phyloP scores from a whole-genome alignment of 148 eudicot species.

The Amaranthus cruentus region DNA sequence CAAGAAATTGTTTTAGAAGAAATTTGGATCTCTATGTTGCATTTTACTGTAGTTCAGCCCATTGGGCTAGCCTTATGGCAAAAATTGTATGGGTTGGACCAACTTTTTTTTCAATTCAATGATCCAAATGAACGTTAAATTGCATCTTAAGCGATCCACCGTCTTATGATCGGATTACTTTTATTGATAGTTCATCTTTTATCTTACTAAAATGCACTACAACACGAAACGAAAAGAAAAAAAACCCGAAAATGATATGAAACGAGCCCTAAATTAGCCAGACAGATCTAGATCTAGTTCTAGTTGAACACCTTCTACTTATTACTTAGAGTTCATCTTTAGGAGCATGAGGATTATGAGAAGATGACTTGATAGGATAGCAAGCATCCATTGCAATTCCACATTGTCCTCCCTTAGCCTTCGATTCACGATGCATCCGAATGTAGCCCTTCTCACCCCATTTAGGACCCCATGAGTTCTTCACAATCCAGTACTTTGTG shows the following conservation, averaged over 20 bases:
- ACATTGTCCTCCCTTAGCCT: conserved; percentile 51
- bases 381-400: conserved; percentile 73
- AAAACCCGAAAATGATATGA: background rate
- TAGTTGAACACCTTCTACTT: background rate
- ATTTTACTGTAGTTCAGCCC: background rate
- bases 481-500: conserved; percentile 69
- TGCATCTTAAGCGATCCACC: no score
- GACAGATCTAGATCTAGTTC: background rate
- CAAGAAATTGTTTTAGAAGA: no score
- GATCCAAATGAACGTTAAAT: no score
- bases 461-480: conserved; percentile 61
- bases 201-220: background rate
- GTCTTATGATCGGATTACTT: no score
- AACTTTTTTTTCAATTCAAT: no score
- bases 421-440: conserved; percentile 44
- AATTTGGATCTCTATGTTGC: no score
- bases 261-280: background rate
- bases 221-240: background rate
- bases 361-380: conserved; percentile 48
- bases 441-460: conserved; percentile 84
- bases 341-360: conserved; percentile 33
- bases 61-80: background rate
- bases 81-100: background rate
- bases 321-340: conserved; percentile 50
- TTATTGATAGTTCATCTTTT: background rate